A percentile compares a stretch with the other conserved stretches of the same genome.
phyloP scores from a whole-genome alignment of 2,329 filamentous ascomycete genomes.

The Colletotrichum noveboracense region DNA sequence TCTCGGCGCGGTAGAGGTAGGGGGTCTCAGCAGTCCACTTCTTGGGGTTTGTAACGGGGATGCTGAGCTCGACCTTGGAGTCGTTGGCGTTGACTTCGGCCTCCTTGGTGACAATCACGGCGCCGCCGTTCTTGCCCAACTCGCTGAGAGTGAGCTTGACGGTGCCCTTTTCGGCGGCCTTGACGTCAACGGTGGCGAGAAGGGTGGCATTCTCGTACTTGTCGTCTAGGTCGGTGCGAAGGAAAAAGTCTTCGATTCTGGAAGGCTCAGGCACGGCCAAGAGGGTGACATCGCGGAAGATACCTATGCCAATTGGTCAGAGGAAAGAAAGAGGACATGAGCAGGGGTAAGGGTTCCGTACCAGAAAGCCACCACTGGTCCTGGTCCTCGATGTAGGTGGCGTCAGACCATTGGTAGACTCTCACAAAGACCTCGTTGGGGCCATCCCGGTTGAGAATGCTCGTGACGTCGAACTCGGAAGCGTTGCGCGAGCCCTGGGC shows the following conservation, averaged over 20 bases:
- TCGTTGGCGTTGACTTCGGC: conserved; percentile 28
- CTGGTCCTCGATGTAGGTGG: conserved; percentile 72
- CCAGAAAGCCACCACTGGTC: conserved; percentile 73
- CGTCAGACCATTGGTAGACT: conserved; percentile 76
- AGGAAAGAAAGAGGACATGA: neutral
- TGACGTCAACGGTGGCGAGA: conserved; percentile 50
- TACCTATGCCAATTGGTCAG: conserved; percentile 40
- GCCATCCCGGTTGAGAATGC: conserved; percentile 41
- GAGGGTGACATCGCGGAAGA: conserved; percentile 71
- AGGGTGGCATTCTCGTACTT: conserved; percentile 57
- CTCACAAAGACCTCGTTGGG: conserved; percentile 64
- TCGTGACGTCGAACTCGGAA: conserved; percentile 71
- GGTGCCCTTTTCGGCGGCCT: conserved; percentile 34
- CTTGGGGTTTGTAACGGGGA: conserved; percentile 57
- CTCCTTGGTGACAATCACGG: conserved; percentile 29
- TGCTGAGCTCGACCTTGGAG: conserved; percentile 42
- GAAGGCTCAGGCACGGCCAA: conserved; percentile 56
- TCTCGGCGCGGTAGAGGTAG: conserved; percentile 60
- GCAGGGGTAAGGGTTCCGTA: conserved; percentile 27
- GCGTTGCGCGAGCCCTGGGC: conserved; percentile 73
- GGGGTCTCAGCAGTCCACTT: conserved; percentile 75
- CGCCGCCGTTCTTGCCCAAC: conserved; percentile 37
- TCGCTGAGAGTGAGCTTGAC: conserved; percentile 51
- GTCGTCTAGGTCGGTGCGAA: conserved; percentile 58
- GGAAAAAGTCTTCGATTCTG: conserved; percentile 62